A percentile compares a stretch with the other conserved stretches of the same genome.
phyloP scores from a whole-genome alignment of 2,329 filamentous ascomycete genomes.

The Alternaria postmessia region DNA sequence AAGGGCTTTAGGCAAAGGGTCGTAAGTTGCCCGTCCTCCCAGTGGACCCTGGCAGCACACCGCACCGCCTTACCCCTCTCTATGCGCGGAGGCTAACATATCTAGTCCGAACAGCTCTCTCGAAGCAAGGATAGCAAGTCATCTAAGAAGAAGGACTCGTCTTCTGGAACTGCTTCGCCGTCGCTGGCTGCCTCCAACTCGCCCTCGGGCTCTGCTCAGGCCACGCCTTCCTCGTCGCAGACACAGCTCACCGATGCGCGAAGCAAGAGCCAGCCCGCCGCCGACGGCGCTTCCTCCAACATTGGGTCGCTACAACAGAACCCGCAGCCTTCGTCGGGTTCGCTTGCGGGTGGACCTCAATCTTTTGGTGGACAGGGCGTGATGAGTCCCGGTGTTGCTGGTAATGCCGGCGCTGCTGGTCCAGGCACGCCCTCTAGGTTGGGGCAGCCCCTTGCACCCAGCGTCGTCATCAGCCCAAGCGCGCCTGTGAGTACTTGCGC shows the following conservation, averaged over 20 bases:
- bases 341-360: conserved; percentile 40
- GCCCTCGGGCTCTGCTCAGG: conserved; percentile 67
- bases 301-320: conserved; percentile 42
- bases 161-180: conserved; percentile 79
- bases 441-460: conserved; percentile 74
- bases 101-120: conserved; percentile 82
- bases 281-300: conserved; percentile 39
- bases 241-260: conserved; percentile 85
- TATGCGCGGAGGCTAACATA: conserved; percentile 57
- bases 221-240: conserved; percentile 87
- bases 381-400: conserved; percentile 42
- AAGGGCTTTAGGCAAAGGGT: conserved; percentile 98
- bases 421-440: conserved; percentile 69
- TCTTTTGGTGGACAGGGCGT: conserved; percentile 44
- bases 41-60: conserved; percentile 31
- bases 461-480: conserved; percentile 93
- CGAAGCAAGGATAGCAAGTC: conserved; percentile 89
- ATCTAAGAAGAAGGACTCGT: conserved; percentile 68
- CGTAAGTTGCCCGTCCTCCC: conserved; percentile 67
- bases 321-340: conserved; percentile 42
- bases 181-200: conserved; percentile 67
- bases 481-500: conserved; percentile 64
- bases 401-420: conserved; percentile 58
- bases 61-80: conserved; percentile 31
- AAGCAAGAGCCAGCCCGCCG: conserved; percentile 75